phyloP scores from a whole-genome alignment of 305 asterid genomes.

The Caryopteris hybrid region DNA sequence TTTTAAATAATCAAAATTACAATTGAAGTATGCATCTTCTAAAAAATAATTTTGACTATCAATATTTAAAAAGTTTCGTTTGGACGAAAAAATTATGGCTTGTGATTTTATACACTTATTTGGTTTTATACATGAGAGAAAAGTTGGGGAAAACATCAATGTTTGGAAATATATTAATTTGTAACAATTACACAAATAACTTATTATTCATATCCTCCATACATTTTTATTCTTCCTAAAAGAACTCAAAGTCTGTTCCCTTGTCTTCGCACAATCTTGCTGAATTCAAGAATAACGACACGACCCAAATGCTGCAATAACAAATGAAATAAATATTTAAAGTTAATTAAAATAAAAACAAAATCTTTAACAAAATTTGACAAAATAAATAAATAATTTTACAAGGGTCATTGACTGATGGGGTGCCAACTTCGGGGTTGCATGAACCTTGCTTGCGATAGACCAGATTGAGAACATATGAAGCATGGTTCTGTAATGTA shows the following conservation, averaged over 20 bases:
- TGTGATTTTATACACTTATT: too few relatives aligned
- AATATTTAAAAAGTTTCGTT: too few relatives aligned
- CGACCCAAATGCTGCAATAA: constrained; percentile 13
- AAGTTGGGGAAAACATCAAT: too few relatives aligned
- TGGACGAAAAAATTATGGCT: too few relatives aligned
- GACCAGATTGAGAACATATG: neutral
- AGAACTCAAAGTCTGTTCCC: neutral
- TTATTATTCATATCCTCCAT: too few relatives aligned
- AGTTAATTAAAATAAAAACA: too few relatives aligned
- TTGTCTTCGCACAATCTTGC: neutral
- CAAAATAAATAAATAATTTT: neutral
- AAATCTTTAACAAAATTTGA: neutral
- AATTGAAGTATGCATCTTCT: too few relatives aligned
- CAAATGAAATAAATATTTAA: neutral
- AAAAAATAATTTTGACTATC: too few relatives aligned
- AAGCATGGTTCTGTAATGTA: constrained; percentile 20
- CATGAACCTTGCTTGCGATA: neutral
- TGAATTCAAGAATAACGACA: constrained; percentile 3
- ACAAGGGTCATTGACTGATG: constrained; percentile 9
- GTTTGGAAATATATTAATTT: neutral
- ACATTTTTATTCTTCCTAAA: too few relatives aligned
- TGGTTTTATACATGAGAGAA: too few relatives aligned
- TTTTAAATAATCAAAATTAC: too few relatives aligned
- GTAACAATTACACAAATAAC: neutral
- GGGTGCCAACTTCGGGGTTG: neutral